Evolutionary conservation across 176 grass and related monocot species (phyloP).

Genomic region (Aegilops bicornis): DNA sequence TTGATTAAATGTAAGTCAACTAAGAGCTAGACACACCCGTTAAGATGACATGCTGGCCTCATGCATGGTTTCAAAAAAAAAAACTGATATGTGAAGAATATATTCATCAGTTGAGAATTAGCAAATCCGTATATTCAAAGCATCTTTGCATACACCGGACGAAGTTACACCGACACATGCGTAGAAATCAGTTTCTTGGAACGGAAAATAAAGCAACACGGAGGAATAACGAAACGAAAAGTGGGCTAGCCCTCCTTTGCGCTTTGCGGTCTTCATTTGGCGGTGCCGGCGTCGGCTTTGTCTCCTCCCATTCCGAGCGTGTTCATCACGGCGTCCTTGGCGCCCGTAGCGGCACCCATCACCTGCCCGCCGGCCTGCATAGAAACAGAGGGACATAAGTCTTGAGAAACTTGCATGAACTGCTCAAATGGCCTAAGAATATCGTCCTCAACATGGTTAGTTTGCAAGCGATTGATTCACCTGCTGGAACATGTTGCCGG

Average conservation of each 20-base stretch:
- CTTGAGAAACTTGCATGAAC: not conserved
- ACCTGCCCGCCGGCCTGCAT: conserved; percentile 58
- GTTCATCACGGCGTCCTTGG: conserved; percentile 62
- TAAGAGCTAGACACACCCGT: no score
- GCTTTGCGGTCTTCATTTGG: not conserved
- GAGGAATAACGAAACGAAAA: not conserved
- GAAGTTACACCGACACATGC: not conserved
- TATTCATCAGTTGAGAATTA: no score
- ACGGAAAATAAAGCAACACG: not conserved
- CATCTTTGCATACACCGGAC: not conserved
- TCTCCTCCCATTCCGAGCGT: conserved; percentile 61
- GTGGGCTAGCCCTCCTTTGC: not conserved
- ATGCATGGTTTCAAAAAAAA: no score
- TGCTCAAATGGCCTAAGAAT: not conserved
- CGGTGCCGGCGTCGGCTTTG: not conserved
- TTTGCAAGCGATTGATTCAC: not conserved
- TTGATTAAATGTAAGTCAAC: no score
- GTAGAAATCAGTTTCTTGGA: not conserved
- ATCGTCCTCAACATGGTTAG: not conserved
- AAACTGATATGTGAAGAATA: no score
- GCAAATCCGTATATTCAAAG: no score
- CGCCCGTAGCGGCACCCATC: conserved; percentile 52
- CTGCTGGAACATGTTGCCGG: conserved; percentile 56
- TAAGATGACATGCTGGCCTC: no score
- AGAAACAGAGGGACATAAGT: not conserved